phyloP scores from a whole-genome alignment of 2,329 filamentous ascomycete genomes.

The Cytospora schulzeri region DNA sequence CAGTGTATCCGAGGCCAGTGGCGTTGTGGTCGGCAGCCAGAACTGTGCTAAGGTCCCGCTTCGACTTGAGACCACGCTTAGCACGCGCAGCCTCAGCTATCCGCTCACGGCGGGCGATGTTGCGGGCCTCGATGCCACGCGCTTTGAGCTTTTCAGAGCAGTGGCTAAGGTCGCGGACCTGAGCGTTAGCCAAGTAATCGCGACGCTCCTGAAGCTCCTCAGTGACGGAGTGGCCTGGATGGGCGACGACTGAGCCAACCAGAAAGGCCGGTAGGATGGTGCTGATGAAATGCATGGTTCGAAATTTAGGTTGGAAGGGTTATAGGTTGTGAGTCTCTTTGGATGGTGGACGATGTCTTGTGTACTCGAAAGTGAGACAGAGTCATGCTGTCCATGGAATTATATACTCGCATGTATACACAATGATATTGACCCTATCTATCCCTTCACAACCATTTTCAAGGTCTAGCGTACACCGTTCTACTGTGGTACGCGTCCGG shows the following conservation, averaged over 20 bases:
- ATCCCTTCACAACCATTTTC: background rate
- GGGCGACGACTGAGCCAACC: slow-evolving; percentile 36
- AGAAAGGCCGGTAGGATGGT: slow-evolving; percentile 31
- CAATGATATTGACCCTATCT: background rate
- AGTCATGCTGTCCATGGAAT: too few species aligned
- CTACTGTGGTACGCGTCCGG: slow-evolving; percentile 10
- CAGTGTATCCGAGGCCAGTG: slow-evolving; percentile 37
- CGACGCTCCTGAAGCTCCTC: slow-evolving; percentile 54
- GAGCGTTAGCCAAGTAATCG: slow-evolving; percentile 44
- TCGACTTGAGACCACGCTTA: slow-evolving; percentile 37
- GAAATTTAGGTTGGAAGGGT: background rate
- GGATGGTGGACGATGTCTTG: background rate
- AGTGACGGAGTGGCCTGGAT: slow-evolving; percentile 52
- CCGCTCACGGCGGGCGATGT: slow-evolving; percentile 47
- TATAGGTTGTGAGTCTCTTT: background rate
- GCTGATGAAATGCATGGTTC: slow-evolving; percentile 33
- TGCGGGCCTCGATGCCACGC: slow-evolving; percentile 48
- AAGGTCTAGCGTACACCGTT: too few species aligned
- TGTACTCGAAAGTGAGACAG: too few species aligned
- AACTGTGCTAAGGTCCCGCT: slow-evolving; percentile 37
- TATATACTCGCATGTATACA: slow-evolving; percentile 6
- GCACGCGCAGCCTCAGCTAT: slow-evolving; percentile 45
- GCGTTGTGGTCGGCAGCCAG: slow-evolving; percentile 41
- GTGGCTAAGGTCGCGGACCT: slow-evolving; percentile 47
- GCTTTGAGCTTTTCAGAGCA: slow-evolving; percentile 50